These are phyloP conservation scores for Amanita jacksonii DNA, from an alignment of 768 basidiomycete species.

Conservation along the genomic window DNA sequence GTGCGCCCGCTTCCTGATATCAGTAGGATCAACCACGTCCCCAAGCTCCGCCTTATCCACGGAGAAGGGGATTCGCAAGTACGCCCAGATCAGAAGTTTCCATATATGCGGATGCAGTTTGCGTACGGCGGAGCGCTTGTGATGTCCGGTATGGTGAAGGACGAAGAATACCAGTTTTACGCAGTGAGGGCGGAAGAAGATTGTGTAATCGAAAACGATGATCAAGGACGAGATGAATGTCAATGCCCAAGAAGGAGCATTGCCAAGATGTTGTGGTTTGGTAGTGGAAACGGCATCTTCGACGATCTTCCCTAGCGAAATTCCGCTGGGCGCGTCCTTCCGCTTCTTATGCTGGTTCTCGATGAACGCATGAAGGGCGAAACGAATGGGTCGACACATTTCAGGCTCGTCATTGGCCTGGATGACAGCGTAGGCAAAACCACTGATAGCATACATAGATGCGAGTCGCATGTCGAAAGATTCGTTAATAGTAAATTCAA, in stretches of 20 bases:
- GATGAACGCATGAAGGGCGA: slow-evolving; percentile 20
- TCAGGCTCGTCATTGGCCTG: slow-evolving; percentile 10
- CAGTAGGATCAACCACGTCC: slow-evolving; percentile 2
- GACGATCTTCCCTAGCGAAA: slow-evolving; percentile 19
- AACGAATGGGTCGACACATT: slow-evolving; percentile 14
- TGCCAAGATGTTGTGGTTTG: slow-evolving; percentile 9
- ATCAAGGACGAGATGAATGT: slow-evolving; percentile 36
- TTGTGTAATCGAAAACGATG: slow-evolving; percentile 31
- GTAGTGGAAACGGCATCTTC: slow-evolving; percentile 18
- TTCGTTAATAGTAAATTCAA: slow-evolving; percentile 21
- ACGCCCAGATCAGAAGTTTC: slow-evolving; percentile 50
- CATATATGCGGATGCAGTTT: slow-evolving; percentile 37
- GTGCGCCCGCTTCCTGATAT: slow-evolving; percentile 25
- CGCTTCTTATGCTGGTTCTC: slow-evolving; percentile 10
- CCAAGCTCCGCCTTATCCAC: slow-evolving; percentile 13
- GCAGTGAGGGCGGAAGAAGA: slow-evolving; percentile 31
- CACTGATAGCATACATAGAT: slow-evolving; percentile 49
- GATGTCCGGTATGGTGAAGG: slow-evolving; percentile 22
- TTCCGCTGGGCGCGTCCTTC: slow-evolving; percentile 2
- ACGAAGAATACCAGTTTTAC: slow-evolving; percentile 29
- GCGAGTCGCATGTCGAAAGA: slow-evolving; percentile 30
- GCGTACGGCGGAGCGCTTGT: slow-evolving; percentile 26
- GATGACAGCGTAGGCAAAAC: slow-evolving; percentile 37
- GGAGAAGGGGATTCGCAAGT: slow-evolving; percentile 26
- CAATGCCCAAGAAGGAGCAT: slow-evolving; percentile 35